Percentiles rank a stretch among this genome's conserved stretches.
These are phyloP conservation scores for Choanephora cucurbitarum DNA, from an alignment of 371 early-diverging fungal species.

Conservation along the genomic window DNA sequence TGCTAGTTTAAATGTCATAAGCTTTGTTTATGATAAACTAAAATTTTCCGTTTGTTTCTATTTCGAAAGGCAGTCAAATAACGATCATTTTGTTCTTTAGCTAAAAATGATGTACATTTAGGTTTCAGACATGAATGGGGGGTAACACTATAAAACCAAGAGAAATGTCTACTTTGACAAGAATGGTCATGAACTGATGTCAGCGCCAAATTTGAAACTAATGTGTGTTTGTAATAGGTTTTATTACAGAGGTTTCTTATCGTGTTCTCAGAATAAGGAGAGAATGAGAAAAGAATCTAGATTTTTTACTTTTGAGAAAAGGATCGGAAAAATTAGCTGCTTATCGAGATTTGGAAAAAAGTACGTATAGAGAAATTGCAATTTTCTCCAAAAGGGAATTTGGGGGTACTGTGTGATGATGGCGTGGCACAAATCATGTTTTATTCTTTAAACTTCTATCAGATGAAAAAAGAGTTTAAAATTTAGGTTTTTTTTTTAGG, in stretches of 20 bases:
- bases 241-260: background rate
- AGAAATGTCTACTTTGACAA: background rate
- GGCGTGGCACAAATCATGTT: background rate
- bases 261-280: background rate
- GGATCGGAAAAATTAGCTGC: background rate
- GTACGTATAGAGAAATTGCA: background rate
- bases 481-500: background rate
- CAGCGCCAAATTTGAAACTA: background rate
- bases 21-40: no score
- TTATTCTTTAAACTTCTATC: background rate
- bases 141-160: background rate
- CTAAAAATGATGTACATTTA: background rate
- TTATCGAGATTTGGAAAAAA: background rate
- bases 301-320: background rate
- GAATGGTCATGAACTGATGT: no score
- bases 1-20: background rate
- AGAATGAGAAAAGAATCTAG: background rate
- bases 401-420: background rate
- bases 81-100: background rate
- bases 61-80: background rate
- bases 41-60: background rate
- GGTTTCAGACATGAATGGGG: background rate
- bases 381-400: background rate
- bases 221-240: background rate
- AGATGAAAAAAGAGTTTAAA: background rate